phyloP scores from a whole-genome alignment of 2,329 filamentous ascomycete species.

The Pyricularia pennisetigena region DNA sequence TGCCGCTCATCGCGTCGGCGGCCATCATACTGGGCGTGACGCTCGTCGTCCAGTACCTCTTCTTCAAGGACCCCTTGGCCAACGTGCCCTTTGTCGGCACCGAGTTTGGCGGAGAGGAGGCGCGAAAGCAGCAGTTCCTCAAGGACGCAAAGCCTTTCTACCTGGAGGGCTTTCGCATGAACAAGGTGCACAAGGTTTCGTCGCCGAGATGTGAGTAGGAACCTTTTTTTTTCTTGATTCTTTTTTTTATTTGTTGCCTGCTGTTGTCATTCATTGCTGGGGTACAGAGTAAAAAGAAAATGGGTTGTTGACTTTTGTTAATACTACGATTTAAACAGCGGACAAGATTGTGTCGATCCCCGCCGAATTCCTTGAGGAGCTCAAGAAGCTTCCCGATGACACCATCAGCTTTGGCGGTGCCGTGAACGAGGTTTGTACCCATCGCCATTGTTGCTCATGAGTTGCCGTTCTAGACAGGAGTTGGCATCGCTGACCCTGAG shows the following conservation, averaged over 20 bases:
- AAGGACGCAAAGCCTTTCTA: conserved; percentile 15
- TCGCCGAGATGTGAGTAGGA: background rate
- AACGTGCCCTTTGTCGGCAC: conserved; percentile 16
- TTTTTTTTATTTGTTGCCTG: too few species aligned
- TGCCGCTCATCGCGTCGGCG: conserved; percentile 12
- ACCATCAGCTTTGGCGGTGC: conserved; percentile 19
- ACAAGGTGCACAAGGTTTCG: background rate
- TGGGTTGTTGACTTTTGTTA: background rate
- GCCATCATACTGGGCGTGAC: conserved; percentile 9
- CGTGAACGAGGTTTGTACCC: conserved; percentile 12
- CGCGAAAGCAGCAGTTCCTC: conserved; percentile 16
- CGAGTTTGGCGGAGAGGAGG: conserved; percentile 17
- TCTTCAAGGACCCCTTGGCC: conserved; percentile 11
- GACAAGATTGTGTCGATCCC: conserved; percentile 16
- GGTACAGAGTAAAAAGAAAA: too few species aligned
- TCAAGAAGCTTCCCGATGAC: conserved; percentile 21
- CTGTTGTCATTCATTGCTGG: too few species aligned
- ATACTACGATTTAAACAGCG: conserved; percentile 8
- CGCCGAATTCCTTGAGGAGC: conserved; percentile 19
- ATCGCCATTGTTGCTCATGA: background rate
- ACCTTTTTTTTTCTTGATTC: background rate
- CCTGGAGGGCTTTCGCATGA: conserved; percentile 16
- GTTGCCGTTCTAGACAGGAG: background rate
- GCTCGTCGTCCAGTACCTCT: conserved; percentile 10
- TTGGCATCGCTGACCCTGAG: background rate